phyloP scores from a whole-genome alignment of 768 basidiomycete species.

The Coprinopsis marcescibilis region DNA sequence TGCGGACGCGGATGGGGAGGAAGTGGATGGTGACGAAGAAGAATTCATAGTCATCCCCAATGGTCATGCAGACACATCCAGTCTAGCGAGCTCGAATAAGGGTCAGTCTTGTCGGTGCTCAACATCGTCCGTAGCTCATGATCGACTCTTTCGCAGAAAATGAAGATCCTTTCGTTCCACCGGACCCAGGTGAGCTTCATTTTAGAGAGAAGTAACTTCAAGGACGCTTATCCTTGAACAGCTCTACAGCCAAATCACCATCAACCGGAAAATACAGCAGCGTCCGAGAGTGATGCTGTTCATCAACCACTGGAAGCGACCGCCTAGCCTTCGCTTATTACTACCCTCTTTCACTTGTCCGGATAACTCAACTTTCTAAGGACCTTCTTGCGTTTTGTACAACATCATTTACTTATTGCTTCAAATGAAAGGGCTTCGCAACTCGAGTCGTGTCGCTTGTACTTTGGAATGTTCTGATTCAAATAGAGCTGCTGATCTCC shows the following conservation, averaged over 20 bases:
- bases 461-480: too few species aligned
- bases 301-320: too few species aligned
- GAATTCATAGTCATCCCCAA: conserved; percentile 42
- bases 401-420: too few species aligned
- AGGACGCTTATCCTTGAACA: neutral
- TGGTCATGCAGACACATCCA: neutral
- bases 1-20: conserved; percentile 28
- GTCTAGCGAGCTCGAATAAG: conserved; percentile 1
- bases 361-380: too few species aligned
- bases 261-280: too few species aligned
- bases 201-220: neutral
- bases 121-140: neutral
- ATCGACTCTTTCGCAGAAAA: neutral
- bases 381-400: too few species aligned
- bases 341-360: too few species aligned
- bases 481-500: too few species aligned
- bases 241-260: neutral
- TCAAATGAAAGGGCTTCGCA: too few species aligned
- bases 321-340: too few species aligned
- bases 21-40: conserved; percentile 40
- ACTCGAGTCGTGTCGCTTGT: too few species aligned
- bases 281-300: too few species aligned
- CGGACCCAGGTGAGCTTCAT: neutral
- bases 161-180: neutral
- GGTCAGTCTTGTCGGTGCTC: neutral